Evolutionary conservation across 176 grass and related monocot species (phyloP), one percentile per base, ranked within the genome.

Genomic region (Phyllostachys edulis): DNA sequence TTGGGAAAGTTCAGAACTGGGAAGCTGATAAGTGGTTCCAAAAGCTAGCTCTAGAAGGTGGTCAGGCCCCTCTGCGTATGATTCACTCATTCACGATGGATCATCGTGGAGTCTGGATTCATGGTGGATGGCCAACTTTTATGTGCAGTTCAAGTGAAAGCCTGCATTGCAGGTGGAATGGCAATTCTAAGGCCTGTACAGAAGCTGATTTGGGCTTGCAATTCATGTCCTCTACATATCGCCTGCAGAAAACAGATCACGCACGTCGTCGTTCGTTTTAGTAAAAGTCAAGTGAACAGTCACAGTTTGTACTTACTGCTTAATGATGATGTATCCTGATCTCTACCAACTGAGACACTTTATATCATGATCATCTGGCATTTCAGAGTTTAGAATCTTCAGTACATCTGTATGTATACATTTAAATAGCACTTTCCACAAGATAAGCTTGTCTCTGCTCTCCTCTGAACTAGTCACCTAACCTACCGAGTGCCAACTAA

Each of bases 401-500:
- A 34, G n/a, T 23, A 20, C 16, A n/a, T 70, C 6, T 8, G 29
- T 34, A 17, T 34, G 65, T 20, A 41, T 59, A 7, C 20, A 39
- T 5, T 29, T 24, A 13, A 7, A 8, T 61, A 60, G 3, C n/a
- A 77, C 55, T 68, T 51, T 49, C 29, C 57, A 66, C 75, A 10
- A 46, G 74, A 73, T 72, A 83, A 88, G 56, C 20, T 55, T 66
- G 71, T 59, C 67, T 37, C 49, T 59, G n/a, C 65, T 54, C 49
- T 42, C 7, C 21, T 37, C 21, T 37, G 20, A 73, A n/a, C 59
- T 73, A 62, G 9, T 29, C 87, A 34, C 32, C 32, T 34, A 34
- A 69, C 87, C 76, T 75, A 68, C 40, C 60, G n/a, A 34, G 61
- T 85, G 79, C 34, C 81, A 85, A 68, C 76, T 71, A 89, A 65